Evolutionary conservation across 2,329 filamentous ascomycete species (phyloP).

Genomic region (Calonectria naviculata): DNA sequence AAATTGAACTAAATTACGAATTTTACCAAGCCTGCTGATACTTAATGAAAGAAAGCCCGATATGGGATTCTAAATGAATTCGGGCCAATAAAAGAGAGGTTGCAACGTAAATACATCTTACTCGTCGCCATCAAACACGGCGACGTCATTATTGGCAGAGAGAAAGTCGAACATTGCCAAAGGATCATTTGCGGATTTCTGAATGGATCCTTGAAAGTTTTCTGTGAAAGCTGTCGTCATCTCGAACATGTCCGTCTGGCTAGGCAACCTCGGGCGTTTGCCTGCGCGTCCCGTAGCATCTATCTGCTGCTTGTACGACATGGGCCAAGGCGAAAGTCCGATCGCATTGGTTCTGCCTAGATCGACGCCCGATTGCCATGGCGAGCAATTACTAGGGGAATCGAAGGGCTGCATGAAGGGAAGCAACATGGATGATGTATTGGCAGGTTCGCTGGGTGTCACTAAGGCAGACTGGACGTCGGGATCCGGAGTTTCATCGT

Average conservation of each 20-base stretch:
- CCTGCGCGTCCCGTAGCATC: constrained; percentile 23
- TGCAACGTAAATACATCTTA: constrained; percentile 3
- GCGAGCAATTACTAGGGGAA: constrained; percentile 23
- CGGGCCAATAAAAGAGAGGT: background rate
- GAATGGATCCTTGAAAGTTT: constrained; percentile 21
- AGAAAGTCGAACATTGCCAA: constrained; percentile 40
- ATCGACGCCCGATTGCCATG: constrained; percentile 21
- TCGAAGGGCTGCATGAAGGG: constrained; percentile 34
- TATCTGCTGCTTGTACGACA: constrained; percentile 35
- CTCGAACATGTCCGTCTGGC: constrained; percentile 36
- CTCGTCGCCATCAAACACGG: constrained; percentile 38
- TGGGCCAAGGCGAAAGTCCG: constrained; percentile 27
- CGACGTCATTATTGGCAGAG: constrained; percentile 29
- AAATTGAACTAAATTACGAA: background rate
- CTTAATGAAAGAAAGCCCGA: background rate
- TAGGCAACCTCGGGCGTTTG: constrained; percentile 34
- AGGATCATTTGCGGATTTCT: constrained; percentile 34
- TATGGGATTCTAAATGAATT: background rate
- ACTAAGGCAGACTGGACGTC: constrained; percentile 27
- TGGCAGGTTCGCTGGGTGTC: constrained; percentile 22
- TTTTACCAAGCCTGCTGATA: background rate
- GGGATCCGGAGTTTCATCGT: constrained; percentile 33
- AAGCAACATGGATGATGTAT: constrained; percentile 30
- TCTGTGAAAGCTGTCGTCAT: constrained; percentile 34
- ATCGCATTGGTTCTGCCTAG: background rate